Percentiles rank a stretch among this genome's conserved stretches.
Evolutionary conservation across 2,329 filamentous ascomycete genomes (phyloP).

Genomic region (Phaeosphaeriaceae sp.): DNA sequence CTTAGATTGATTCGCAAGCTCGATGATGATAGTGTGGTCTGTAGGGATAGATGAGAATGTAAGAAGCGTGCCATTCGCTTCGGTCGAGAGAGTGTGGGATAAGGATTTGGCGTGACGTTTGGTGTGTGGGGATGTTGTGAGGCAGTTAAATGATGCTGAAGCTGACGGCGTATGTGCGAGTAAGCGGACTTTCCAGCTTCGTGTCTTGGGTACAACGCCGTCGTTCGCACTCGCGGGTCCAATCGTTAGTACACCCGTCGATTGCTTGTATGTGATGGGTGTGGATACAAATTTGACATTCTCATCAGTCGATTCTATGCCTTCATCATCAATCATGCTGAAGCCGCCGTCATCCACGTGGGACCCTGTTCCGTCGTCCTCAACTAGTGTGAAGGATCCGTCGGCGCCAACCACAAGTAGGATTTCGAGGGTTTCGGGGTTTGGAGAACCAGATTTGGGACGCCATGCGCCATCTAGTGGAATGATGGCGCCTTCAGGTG

Average conservation of each 20-base stretch:
- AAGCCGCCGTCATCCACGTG: slow-evolving; percentile 46
- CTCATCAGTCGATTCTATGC: slow-evolving; percentile 24
- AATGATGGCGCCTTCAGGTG: slow-evolving; percentile 64
- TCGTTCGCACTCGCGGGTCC: slow-evolving; percentile 37
- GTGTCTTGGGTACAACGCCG: slow-evolving; percentile 33
- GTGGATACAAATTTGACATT: slow-evolving; percentile 43
- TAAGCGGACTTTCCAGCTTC: slow-evolving; percentile 42
- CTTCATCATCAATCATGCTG: slow-evolving; percentile 52
- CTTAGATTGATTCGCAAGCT: slow-evolving; percentile 22
- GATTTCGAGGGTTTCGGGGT: slow-evolving; percentile 58
- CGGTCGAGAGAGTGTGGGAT: slow-evolving; percentile 16
- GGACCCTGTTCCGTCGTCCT: slow-evolving; percentile 52
- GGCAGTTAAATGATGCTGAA: slow-evolving; percentile 29
- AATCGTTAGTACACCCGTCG: slow-evolving; percentile 43
- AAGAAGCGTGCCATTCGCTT: slow-evolving; percentile 37
- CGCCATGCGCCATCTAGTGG: slow-evolving; percentile 57
- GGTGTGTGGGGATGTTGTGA: slow-evolving; percentile 27
- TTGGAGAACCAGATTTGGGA: slow-evolving; percentile 56
- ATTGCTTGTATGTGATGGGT: slow-evolving; percentile 48
- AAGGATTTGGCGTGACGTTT: slow-evolving; percentile 35
- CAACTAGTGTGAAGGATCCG: slow-evolving; percentile 57
- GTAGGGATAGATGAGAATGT: slow-evolving; percentile 29
- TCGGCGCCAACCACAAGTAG: slow-evolving; percentile 55
- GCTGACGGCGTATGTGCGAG: slow-evolving; percentile 33
- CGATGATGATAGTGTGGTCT: slow-evolving; percentile 32